Percentiles rank a stretch among this genome's conserved stretches.
Evolutionary conservation across 2,329 filamentous ascomycete genomes (phyloP).

Genomic region (Exophiala sp.): DNA sequence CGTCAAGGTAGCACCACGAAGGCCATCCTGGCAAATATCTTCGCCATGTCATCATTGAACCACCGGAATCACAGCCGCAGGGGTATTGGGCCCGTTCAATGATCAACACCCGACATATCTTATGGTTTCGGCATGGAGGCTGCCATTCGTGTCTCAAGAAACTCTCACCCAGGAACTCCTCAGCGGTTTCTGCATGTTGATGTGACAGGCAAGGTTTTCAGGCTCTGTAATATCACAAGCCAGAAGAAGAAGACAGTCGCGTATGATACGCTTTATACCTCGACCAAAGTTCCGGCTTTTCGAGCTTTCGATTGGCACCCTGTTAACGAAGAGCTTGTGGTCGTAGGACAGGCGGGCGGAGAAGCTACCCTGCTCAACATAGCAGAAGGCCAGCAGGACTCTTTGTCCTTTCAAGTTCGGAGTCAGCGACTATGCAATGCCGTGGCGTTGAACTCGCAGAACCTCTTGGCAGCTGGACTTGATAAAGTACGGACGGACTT

Average conservation of each 20-base stretch:
- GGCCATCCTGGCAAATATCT: not conserved
- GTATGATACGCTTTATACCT: conserved; percentile 53
- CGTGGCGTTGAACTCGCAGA: conserved; percentile 56
- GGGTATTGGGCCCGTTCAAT: not conserved
- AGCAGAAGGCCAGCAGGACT: conserved; percentile 46
- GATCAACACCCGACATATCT: not conserved
- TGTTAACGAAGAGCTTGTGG: conserved; percentile 55
- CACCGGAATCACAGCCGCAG: too few relatives aligned
- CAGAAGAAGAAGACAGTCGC: conserved; percentile 40
- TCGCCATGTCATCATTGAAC: not conserved
- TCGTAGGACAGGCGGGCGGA: conserved; percentile 59
- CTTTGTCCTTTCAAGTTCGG: conserved; percentile 55
- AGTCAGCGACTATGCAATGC: conserved; percentile 64
- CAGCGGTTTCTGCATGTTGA: conserved; percentile 62
- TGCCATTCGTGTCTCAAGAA: conserved; percentile 62
- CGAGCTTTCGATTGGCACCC: conserved; percentile 66
- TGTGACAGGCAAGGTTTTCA: conserved; percentile 57
- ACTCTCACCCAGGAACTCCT: conserved; percentile 46
- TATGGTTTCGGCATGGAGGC: conserved; percentile 48
- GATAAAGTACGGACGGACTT: conserved; percentile 63
- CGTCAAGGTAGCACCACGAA: not conserved
- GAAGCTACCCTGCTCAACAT: conserved; percentile 59
- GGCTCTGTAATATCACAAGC: conserved; percentile 51
- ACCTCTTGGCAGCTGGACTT: conserved; percentile 58
- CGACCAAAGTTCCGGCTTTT: conserved; percentile 57